phyloP scores from a whole-genome alignment of 495 filamentous ascomycete genomes.

The Penicillium longicatenatum region DNA sequence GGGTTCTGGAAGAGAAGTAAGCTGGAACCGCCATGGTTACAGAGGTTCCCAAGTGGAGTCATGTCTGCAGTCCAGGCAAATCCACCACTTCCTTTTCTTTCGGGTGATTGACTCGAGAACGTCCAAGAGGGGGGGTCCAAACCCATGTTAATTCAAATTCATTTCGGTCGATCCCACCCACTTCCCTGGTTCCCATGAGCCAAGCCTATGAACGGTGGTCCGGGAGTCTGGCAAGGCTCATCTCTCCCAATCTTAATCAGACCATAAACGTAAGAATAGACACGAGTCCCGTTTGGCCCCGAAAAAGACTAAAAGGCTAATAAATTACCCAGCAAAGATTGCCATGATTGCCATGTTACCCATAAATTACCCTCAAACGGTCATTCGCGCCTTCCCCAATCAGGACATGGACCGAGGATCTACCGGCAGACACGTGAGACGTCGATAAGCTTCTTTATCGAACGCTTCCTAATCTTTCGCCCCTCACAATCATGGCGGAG shows the following conservation, averaged over 20 bases:
- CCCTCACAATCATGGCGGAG: constrained; percentile 35
- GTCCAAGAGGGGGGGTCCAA: too few relatives aligned
- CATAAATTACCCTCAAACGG: too few relatives aligned
- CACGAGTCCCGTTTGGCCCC: too few relatives aligned
- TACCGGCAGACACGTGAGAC: constrained; percentile 10
- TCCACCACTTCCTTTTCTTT: not conserved
- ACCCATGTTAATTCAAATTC: not conserved
- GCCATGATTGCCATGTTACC: too few relatives aligned
- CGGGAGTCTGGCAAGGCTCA: not conserved
- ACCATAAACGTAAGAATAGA: too few relatives aligned
- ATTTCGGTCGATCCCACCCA: constrained; percentile 1
- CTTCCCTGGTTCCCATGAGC: not conserved
- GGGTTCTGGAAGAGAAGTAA: constrained; percentile 5
- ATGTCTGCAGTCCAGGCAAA: not conserved
- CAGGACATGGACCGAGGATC: not conserved
- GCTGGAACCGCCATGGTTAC: constrained; percentile 26
- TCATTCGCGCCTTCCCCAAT: too few relatives aligned
- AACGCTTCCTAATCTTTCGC: not conserved
- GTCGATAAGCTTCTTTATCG: constrained; percentile 1
- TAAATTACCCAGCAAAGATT: too few relatives aligned
- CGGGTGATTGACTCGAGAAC: constrained; percentile 5
- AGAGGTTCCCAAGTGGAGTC: constrained; percentile 8
- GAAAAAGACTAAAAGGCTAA: too few relatives aligned
- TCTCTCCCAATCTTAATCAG: not conserved
- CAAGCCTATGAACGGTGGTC: not conserved